Percentiles rank a stretch among this genome's conserved stretches.
Evolutionary conservation across 805 yeast genomes (phyloP).

Genomic region (Nakazawaea sp.): DNA sequence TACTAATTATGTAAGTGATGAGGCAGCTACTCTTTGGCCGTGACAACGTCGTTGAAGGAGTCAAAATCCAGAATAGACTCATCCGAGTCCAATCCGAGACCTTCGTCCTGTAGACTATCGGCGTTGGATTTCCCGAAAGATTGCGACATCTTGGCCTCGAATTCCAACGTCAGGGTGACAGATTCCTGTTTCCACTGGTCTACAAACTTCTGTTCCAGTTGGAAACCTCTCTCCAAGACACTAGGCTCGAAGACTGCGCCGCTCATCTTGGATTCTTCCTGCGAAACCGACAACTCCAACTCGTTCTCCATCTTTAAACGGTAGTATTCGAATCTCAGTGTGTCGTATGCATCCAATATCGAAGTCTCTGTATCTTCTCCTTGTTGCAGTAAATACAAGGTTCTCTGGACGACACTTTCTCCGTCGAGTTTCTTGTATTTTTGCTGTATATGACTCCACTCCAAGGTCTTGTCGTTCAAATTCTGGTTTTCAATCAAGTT

Average conservation of each 20-base stretch:
- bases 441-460: conserved; percentile 81
- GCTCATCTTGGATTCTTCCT: conserved; percentile 80
- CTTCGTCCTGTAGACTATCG: conserved; percentile 20
- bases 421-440: conserved; percentile 74
- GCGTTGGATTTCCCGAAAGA: conserved; percentile 9
- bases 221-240: conserved; percentile 59
- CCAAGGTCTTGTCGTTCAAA: conserved; percentile 30
- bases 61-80: conserved; percentile 19
- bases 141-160: conserved; percentile 33
- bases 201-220: conserved; percentile 63
- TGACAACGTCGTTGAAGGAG: too few species aligned
- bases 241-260: conserved; percentile 70
- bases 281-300: conserved; percentile 58
- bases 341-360: conserved; percentile 68
- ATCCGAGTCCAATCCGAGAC: conserved; percentile 17
- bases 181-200: conserved; percentile 74
- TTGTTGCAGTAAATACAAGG: conserved; percentile 47
- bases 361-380: conserved; percentile 25
- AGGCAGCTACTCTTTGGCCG: too few species aligned
- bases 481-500: conserved; percentile 71
- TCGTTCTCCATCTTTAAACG: conserved; percentile 80
- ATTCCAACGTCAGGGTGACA: conserved; percentile 48
- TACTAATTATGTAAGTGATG: too few species aligned
- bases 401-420: conserved; percentile 77
- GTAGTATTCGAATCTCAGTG: conserved; percentile 85